Evolutionary conservation across 805 yeast species (phyloP).

Genomic region (Ogataea siamensis): DNA sequence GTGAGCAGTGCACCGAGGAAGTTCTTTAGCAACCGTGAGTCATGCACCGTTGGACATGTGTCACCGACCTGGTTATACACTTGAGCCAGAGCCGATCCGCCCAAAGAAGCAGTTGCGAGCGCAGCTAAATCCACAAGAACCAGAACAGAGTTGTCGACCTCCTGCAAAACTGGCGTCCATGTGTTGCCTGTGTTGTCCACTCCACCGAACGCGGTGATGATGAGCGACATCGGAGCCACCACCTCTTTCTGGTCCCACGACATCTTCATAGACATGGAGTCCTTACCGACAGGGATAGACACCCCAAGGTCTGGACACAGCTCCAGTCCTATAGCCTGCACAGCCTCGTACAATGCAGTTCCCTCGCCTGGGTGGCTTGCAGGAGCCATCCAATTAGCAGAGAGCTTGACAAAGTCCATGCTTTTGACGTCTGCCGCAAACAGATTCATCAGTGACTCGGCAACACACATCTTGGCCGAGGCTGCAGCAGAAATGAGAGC

Average conservation of each 20-base stretch:
- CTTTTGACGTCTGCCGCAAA: conserved; percentile 85
- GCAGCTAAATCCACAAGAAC: conserved; percentile 79
- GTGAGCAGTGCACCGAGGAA: conserved; percentile 67
- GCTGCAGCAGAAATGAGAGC: conserved; percentile 88
- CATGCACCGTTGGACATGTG: conserved; percentile 78
- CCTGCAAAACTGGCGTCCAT: conserved; percentile 87
- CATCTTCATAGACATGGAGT: conserved; percentile 99
- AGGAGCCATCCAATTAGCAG: conserved; percentile 99
- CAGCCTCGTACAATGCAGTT: conserved; percentile 91
- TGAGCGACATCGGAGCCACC: conserved; percentile 90
- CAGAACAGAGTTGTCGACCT: conserved; percentile 50
- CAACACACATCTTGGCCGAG: conserved; percentile 92
- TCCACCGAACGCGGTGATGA: conserved; percentile 88
- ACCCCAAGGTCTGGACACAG: conserved; percentile 91
- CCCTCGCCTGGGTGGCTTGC: conserved; percentile 96
- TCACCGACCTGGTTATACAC: conserved; percentile 87
- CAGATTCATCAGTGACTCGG: conserved; percentile 86
- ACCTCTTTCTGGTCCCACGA: conserved; percentile 92
- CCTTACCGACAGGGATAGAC: conserved; percentile 97
- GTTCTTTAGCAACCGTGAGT: conserved; percentile 57
- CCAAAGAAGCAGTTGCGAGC: conserved; percentile 56
- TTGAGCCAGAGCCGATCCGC: conserved; percentile 95
- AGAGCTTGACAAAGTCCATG: conserved; percentile 72
- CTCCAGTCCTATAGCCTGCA: conserved; percentile 91
- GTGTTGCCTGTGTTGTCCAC: conserved; percentile 82